Base-by-base conservation (phyloP, 2,329 filamentous ascomycete species). In the Ophiostoma sp. region DNA sequence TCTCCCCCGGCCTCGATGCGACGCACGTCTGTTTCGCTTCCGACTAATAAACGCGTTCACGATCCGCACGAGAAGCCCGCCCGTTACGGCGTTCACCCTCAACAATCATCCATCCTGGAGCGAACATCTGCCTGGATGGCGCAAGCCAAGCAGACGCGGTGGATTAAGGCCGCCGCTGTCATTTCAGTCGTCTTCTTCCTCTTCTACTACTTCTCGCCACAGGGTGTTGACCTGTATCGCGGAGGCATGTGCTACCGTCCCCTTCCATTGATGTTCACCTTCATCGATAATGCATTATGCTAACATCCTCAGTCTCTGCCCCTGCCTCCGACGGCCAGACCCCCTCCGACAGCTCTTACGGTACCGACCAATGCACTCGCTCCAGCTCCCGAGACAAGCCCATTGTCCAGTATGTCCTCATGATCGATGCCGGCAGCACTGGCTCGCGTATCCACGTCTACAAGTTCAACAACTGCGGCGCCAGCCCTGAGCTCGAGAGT, bases 361-460 rank as follows among this genome's bases (percentile, higher is more conserved):
- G 85, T 73, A 88, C 90, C 72, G 83, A 85, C 60, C 90, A 87
- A 80, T 99, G 95, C 84, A 87, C 88, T 70, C 91, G 89, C 76
- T 92, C 95, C 58, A 89, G 85, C 80, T 92, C 92, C 74, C 88
- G 90, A 75, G 89, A 92, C 72, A 98, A 97, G 81, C 94, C 95
- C 65, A 87, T 99, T 73, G 89, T 97, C 71, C 95, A 99, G 77
- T 99, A 98, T 81, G 96, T 95, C 71, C 86, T 98, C 75, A 99
- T 99, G 95, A 92, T 99, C 76, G 95, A 99, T 79, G 95, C 95
- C 64, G 95, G 95, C 74, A 98, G 93, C 82, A 98, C 95, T 67
- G 95, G 95, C 70, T 98, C 95, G 70, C 90, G 95, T 74, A 97
- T 99, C 77, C 96, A 99, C 81, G 93, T 98, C 70, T 99, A 97